Evolutionary conservation across 1,284 basidiomycete genomes (phyloP).

Genomic region (Hemileia vastatrix): DNA sequence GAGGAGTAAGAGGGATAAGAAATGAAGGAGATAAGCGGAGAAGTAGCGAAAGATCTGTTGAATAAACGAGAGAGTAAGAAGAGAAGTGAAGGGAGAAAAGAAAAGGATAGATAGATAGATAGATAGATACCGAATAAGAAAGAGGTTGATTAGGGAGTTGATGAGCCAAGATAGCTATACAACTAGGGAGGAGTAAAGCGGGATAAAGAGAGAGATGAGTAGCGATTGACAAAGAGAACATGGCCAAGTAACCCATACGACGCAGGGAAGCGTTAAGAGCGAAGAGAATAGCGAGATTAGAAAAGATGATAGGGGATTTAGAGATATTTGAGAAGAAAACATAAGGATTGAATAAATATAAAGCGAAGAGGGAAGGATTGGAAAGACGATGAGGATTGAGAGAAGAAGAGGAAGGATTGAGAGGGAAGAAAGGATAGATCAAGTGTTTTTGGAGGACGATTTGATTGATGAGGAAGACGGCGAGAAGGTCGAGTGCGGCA

Average conservation of each 20-base stretch:
- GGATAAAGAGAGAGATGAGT: conserved; percentile 64
- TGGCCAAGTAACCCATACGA: conserved; percentile 41
- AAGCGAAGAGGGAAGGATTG: not conserved
- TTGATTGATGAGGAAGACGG: conserved; percentile 62
- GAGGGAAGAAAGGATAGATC: not conserved
- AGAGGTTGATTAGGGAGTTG: not conserved
- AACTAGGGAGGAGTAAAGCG: conserved; percentile 52
- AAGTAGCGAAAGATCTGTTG: conserved; percentile 17
- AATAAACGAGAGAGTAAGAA: conserved; percentile 50
- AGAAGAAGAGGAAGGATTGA: not conserved
- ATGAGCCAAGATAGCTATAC: conserved; percentile 3
- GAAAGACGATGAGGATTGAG: not conserved
- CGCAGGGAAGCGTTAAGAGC: conserved; percentile 13
- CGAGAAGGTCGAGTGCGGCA: conserved; percentile 58
- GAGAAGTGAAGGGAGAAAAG: conserved; percentile 49
- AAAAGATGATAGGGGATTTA: conserved; percentile 26
- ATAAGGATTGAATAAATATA: conserved; percentile 20
- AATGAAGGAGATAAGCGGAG: conserved; percentile 14
- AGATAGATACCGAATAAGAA: not conserved
- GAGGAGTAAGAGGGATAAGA: conserved; percentile 7
- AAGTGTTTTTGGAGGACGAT: too few relatives aligned
- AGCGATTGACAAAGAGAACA: conserved; percentile 60
- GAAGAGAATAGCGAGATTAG: conserved; percentile 17
- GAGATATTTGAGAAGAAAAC: conserved; percentile 20
- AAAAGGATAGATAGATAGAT: not conserved